Evolutionary conservation across 108 stramenopile genomes (phyloP), one percentile per base, ranked within the genome.

Genomic region (Schizochytrium sp.): DNA sequence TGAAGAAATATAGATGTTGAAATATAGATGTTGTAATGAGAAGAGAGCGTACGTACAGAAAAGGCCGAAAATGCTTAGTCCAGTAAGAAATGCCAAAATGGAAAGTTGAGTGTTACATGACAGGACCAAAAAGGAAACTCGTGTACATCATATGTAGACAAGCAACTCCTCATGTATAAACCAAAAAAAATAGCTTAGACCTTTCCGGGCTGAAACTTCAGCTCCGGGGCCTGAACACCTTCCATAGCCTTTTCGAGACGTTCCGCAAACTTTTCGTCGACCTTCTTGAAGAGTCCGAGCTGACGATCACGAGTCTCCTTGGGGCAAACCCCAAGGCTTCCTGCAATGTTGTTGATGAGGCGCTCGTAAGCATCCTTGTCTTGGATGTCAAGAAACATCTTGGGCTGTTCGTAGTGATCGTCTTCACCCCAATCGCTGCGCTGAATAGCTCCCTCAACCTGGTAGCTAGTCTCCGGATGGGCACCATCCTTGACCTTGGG

Each of bases 311-410:
- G 93, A 46, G 94, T 92, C 89, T 94, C 92, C 76, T 91, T 91
- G 59, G 93, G 94, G 28, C 92, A 94, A 57, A 73, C 89, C 42
- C 90, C 90, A 88, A 95, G 42, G 53, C 91, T 88, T 4, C 91
- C 93, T n/a, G 95, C 94, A 69, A 95, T 94, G 90, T 95, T 95
- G 72, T 57, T 72, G 12, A 93, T 94, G 38, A 95, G 91, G 46
- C 94, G 87, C 47, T 94, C 93, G 13, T 89, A 61, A 3, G 49
- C 94, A 3, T 87, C 95, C 8, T 90, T 91, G 41, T 87, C 58
- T 61, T 94, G 88, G 41, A 93, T 58, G 72, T 91, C 89, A 88
- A 91, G 93, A 72, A 94, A 93, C 46, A 57, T 44, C 12, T 91
- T 87, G 59, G 88, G 76, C 91, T 95, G 95, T 15, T 88, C 50